Evolutionary conservation across 768 basidiomycete species (phyloP).

Genomic region (Mycena rosella): DNA sequence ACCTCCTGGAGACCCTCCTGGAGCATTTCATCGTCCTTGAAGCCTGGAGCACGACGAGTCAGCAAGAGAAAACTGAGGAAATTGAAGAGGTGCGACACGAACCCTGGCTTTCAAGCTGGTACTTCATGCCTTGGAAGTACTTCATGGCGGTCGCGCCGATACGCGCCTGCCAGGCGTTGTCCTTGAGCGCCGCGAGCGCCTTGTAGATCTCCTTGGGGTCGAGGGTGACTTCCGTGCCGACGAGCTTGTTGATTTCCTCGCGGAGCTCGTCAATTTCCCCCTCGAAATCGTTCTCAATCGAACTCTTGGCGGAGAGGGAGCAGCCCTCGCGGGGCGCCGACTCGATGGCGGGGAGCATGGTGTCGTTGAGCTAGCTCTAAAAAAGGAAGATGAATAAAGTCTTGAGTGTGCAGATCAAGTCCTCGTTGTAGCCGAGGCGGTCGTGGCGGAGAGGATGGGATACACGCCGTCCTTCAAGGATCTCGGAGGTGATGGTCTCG

Average conservation of each 20-base stretch:
- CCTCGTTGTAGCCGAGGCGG: background rate
- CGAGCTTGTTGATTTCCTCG: conserved; percentile 44
- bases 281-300: too few species aligned
- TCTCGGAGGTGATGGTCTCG: conserved; percentile 48
- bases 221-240: conserved; percentile 48
- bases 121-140: conserved; percentile 52
- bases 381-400: too few species aligned
- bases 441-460: conserved; percentile 52
- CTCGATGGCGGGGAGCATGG: conserved; percentile 46
- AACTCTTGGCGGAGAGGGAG: too few species aligned
- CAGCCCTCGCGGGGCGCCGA: too few species aligned
- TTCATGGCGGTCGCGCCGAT: conserved; percentile 43
- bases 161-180: conserved; percentile 44
- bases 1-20: conserved; percentile 55
- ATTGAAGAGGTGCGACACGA: too few species aligned
- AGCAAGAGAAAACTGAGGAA: too few species aligned
- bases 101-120: conserved; percentile 45
- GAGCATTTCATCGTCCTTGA: conserved; percentile 54
- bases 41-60: conserved; percentile 37
- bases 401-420: too few species aligned
- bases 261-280: conserved; percentile 44
- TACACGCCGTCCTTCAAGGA: conserved; percentile 54
- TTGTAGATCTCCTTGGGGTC: conserved; percentile 53
- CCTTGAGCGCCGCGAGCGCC: conserved; percentile 32
- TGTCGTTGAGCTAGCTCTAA: too few species aligned